Percentiles rank a stretch among this genome's conserved stretches.
phyloP scores from a whole-genome alignment of 352 stramenopile genomes.

The Saprolegnia diclina region DNA sequence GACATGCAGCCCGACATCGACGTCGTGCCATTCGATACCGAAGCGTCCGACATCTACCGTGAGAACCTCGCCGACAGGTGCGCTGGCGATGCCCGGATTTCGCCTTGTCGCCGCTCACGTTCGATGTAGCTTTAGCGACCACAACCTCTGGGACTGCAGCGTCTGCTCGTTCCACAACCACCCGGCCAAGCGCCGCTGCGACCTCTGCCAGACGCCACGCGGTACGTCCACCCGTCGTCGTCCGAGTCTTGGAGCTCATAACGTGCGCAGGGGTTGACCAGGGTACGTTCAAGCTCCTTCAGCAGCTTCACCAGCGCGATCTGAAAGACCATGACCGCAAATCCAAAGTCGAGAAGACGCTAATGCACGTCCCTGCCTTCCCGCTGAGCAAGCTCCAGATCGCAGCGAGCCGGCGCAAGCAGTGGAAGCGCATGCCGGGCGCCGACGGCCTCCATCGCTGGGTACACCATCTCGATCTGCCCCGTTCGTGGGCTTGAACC shows the following conservation, averaged over 20 bases:
- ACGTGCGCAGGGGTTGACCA: too few species aligned
- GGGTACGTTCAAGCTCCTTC: too few species aligned
- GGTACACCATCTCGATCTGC: constrained; percentile 36
- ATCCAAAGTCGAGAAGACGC: too few species aligned
- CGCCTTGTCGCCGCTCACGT: not conserved
- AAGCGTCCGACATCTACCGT: constrained; percentile 53
- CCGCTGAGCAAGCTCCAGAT: constrained; percentile 73
- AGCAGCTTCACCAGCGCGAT: too few species aligned
- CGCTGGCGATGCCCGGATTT: not conserved
- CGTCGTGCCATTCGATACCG: constrained; percentile 47
- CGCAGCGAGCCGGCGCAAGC: constrained; percentile 54
- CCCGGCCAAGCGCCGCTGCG: constrained; percentile 70
- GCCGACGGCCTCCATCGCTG: constrained; percentile 66
- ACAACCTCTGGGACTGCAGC: constrained; percentile 77
- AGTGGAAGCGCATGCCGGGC: constrained; percentile 75
- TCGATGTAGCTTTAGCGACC: constrained; percentile 52
- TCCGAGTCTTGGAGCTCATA: too few species aligned
- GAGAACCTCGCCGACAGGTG: constrained; percentile 77
- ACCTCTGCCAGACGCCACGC: constrained; percentile 72
- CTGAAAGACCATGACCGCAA: too few species aligned
- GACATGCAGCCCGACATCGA: constrained; percentile 35
- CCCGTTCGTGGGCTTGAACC: too few species aligned
- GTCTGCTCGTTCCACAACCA: constrained; percentile 89
- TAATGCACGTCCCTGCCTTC: not conserved
- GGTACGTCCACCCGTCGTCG: constrained; percentile 28